Evolutionary conservation across 805 yeast genomes (phyloP).

Genomic region (Wickerhamiella azymoides): DNA sequence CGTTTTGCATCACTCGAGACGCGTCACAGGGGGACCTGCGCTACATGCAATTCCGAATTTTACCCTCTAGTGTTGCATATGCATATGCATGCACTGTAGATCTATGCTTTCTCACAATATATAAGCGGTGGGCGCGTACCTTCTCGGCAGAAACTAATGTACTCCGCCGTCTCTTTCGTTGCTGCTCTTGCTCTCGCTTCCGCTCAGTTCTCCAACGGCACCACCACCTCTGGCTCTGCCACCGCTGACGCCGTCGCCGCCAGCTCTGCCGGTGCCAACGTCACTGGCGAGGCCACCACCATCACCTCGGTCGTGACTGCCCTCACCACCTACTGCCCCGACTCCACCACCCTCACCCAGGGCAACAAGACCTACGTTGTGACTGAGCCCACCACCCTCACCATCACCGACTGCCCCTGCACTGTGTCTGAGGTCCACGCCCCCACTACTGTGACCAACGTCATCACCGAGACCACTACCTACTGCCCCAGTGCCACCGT

Average conservation of each 20-base stretch:
- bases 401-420: conserved; percentile 81
- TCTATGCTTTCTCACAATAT: background rate
- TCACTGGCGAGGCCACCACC: conserved; percentile 9
- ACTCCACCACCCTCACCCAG: conserved; percentile 45
- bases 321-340: conserved; percentile 68
- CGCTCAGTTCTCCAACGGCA: conserved; percentile 6
- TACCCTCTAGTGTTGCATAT: background rate
- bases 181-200: conserved; percentile 7
- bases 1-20: no score
- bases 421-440: conserved; percentile 30
- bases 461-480: conserved; percentile 9
- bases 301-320: conserved; percentile 19
- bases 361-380: conserved; percentile 30
- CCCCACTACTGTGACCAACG: conserved; percentile 7
- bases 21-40: no score
- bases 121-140: background rate
- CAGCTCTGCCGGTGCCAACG: conserved; percentile 10
- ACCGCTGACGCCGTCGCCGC: conserved; percentile 18
- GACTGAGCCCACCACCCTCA: conserved; percentile 66
- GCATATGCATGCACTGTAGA: background rate
- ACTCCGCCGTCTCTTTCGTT: conserved; percentile 3
- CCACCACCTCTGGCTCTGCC: background rate
- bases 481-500: conserved; percentile 61
- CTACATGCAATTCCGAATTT: background rate
- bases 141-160: background rate